Percentiles rank a stretch among this genome's conserved stretches.
Evolutionary conservation across 495 filamentous ascomycete genomes (phyloP).

Genomic region (Penicillium lividum): DNA sequence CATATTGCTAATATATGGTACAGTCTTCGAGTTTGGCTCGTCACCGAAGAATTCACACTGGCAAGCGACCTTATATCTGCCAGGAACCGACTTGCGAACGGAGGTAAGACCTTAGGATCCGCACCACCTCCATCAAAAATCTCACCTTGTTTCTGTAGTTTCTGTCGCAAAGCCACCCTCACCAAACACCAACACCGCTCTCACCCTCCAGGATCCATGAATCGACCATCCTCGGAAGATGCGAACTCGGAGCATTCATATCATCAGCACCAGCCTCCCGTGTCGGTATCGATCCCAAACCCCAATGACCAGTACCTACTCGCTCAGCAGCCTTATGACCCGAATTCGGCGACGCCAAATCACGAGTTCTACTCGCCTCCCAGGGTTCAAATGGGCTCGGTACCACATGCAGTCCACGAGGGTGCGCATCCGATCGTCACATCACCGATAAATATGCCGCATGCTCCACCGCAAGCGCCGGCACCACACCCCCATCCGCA

Average conservation of each 20-base stretch:
- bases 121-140: not conserved
- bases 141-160: conserved; percentile 53
- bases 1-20: not conserved
- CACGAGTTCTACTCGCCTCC: conserved; percentile 44
- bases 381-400: conserved; percentile 34
- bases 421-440: conserved; percentile 31
- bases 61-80: conserved; percentile 83
- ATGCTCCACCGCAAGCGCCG: conserved; percentile 33
- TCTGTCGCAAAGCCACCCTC: conserved; percentile 86
- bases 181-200: conserved; percentile 77
- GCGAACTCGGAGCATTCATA: conserved; percentile 44
- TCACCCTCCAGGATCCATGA: conserved; percentile 61
- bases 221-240: conserved; percentile 46
- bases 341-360: conserved; percentile 36
- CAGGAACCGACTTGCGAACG: conserved; percentile 74
- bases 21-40: conserved; percentile 86
- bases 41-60: conserved; percentile 84
- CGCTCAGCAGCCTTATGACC: conserved; percentile 43
- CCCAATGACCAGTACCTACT: conserved; percentile 46
- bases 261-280: conserved; percentile 34
- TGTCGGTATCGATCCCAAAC: conserved; percentile 32
- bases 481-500: conserved; percentile 36
- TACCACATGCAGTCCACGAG: conserved; percentile 37
- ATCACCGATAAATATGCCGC: conserved; percentile 36
- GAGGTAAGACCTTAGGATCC: conserved; percentile 55